Conservation (phyloP, 768 basidiomycete genomes). For the Lentinula sp. region DNA sequence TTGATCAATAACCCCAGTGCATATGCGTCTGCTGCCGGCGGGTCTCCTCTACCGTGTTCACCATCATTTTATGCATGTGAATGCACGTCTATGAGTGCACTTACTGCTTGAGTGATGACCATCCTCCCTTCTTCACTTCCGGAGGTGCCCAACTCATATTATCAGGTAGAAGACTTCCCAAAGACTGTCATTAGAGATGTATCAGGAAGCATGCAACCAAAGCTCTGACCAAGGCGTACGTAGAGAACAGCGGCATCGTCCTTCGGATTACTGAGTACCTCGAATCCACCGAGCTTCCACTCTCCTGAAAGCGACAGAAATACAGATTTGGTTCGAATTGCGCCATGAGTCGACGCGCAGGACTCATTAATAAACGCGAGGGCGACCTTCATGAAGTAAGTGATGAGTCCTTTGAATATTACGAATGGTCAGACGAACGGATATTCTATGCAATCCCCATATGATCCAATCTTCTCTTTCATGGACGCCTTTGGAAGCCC, state of each 20-base stretch:
- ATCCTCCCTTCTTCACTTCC: slow-evolving; percentile 86
- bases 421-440: slow-evolving; percentile 44
- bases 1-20: slow-evolving; percentile 84
- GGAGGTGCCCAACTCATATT: slow-evolving; percentile 63
- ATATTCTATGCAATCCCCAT: slow-evolving; percentile 90
- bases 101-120: slow-evolving; percentile 80
- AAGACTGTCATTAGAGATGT: slow-evolving; percentile 38
- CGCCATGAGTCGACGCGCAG: slow-evolving; percentile 78
- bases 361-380: slow-evolving; percentile 86
- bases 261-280: slow-evolving; percentile 76
- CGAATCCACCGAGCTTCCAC: slow-evolving; percentile 96
- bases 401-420: neutral
- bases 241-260: slow-evolving; percentile 77
- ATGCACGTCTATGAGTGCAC: slow-evolving; percentile 12
- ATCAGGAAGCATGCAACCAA: slow-evolving; percentile 11
- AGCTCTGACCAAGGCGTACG: slow-evolving; percentile 38
- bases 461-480: slow-evolving; percentile 84
- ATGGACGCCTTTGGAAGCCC: slow-evolving; percentile 54
- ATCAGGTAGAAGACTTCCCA: slow-evolving; percentile 60
- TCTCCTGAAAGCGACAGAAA: slow-evolving; percentile 93
- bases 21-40: slow-evolving; percentile 78
- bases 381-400: slow-evolving; percentile 54
- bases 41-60: slow-evolving; percentile 29
- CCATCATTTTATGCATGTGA: neutral
- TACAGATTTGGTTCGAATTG: slow-evolving; percentile 64